A percentile compares a stretch with the other conserved stretches of the same genome.
Evolutionary conservation across 2,329 filamentous ascomycete genomes (phyloP).

Genomic region (Leptosphaerulina australis): DNA sequence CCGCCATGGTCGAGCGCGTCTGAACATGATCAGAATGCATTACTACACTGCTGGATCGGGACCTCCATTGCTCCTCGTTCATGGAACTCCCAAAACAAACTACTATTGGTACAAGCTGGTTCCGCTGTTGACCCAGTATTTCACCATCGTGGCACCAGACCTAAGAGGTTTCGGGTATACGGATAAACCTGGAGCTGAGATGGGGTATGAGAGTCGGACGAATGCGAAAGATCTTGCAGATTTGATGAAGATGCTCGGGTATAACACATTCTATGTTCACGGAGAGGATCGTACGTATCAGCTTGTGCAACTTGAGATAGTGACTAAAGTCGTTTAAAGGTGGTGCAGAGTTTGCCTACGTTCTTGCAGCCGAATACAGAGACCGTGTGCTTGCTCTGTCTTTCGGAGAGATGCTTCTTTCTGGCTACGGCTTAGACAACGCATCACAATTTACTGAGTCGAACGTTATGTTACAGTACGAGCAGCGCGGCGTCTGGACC

Average conservation of each 20-base stretch:
- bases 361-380: constrained; percentile 39
- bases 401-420: constrained; percentile 44
- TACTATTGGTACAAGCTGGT: constrained; percentile 46
- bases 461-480: constrained; percentile 32
- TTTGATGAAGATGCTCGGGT: constrained; percentile 43
- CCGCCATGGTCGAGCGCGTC: constrained; percentile 15
- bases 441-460: constrained; percentile 39
- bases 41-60: constrained; percentile 17
- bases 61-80: constrained; percentile 15
- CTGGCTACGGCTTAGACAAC: constrained; percentile 41
- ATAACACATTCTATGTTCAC: constrained; percentile 44
- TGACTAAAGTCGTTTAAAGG: constrained; percentile 1
- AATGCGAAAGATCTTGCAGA: constrained; percentile 43
- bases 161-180: constrained; percentile 47
- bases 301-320: too few species aligned
- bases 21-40: constrained; percentile 20
- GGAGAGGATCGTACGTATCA: constrained; percentile 42
- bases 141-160: constrained; percentile 46
- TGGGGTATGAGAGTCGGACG: constrained; percentile 42
- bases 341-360: constrained; percentile 47
- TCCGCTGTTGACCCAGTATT: constrained; percentile 39
- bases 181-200: constrained; percentile 36
- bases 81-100: constrained; percentile 19
- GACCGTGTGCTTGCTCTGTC: constrained; percentile 35
- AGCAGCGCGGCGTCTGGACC: constrained; percentile 45